Base-by-base conservation (phyloP, 495 filamentous ascomycete genomes). In the Aspergillus baeticus region DNA sequence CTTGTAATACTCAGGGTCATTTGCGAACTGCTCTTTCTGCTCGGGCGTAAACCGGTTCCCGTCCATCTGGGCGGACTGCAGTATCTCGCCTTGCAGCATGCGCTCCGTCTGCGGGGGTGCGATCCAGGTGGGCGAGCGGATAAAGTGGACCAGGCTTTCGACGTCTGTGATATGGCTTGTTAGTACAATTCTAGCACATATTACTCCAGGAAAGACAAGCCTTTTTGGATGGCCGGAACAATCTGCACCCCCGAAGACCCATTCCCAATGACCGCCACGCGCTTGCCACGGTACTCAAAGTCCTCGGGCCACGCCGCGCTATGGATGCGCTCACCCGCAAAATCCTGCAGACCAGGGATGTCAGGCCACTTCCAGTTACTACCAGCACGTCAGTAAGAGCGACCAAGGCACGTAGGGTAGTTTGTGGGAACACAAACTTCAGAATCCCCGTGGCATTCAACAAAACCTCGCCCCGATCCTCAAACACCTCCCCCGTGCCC, bases 141-240 rank as follows among this genome's bases (percentile, higher is more conserved):
- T 62, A 41, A 71, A 73, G 11, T 51, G n/a, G n/a, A n/a, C n/a
- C n/a, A n/a, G n/a, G n/a, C n/a, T n/a, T n/a, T n/a, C n/a, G n/a
- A n/a, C n/a, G 11, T 15, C 38, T 2, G 38, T 41, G 6, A 46
- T 7, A 18, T 31, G 29, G 10, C 22, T 10, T 13, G 26, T 29
- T 29, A 29, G 26, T 29, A n/a, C n/a, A n/a, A n/a, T n/a, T n/a
- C n/a, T n/a, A n/a, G n/a, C n/a, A n/a, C n/a, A n/a, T n/a, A n/a
- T n/a, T n/a, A n/a, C n/a, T n/a, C n/a, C n/a, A n/a, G n/a, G n/a
- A n/a, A n/a, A n/a, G n/a, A n/a, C n/a, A n/a, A n/a, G n/a, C n/a
- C 26, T 3, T 76, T 76, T 49, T 83, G 79, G 5, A 87, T 73
- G 18, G 73, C 71, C 0, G 84, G 81, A 6, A 88, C 73, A 11